These are phyloP conservation scores for Coprinopsis cinerea DNA, from an alignment of 768 basidiomycete species.

Conservation along the genomic window DNA sequence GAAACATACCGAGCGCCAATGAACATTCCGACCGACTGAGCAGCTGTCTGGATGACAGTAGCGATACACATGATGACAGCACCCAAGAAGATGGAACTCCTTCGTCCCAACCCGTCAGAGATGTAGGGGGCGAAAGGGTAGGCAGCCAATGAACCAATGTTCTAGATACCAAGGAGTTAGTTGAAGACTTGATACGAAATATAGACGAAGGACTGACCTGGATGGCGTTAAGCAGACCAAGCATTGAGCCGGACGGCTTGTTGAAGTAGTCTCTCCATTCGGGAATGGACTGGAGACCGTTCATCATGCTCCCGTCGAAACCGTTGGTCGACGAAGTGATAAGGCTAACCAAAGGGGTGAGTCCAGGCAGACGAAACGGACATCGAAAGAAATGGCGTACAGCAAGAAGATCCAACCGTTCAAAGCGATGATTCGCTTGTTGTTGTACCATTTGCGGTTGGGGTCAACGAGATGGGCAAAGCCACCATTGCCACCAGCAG, in stretches of 20 bases:
- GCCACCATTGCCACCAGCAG: conserved; percentile 25
- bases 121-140: conserved; percentile 69
- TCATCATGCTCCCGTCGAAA: conserved; percentile 78
- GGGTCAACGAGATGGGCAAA: conserved; percentile 45
- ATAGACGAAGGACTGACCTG: conserved; percentile 43
- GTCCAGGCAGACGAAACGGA: neutral
- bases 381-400: conserved; percentile 32
- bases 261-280: conserved; percentile 62
- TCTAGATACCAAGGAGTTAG: conserved; percentile 32
- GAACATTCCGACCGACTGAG: conserved; percentile 73
- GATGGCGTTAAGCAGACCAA: conserved; percentile 70
- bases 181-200: neutral
- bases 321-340: conserved; percentile 75
- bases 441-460: conserved; percentile 70
- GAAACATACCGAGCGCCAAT: conserved; percentile 63
- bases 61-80: conserved; percentile 67
- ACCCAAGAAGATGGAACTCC: conserved; percentile 59
- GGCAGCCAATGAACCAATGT: conserved; percentile 61
- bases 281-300: conserved; percentile 62
- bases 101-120: conserved; percentile 68
- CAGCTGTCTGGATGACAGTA: conserved; percentile 62
- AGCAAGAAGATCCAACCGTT: conserved; percentile 68
- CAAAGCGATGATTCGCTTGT: conserved; percentile 59
- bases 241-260: conserved; percentile 48
- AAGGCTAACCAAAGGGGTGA: conserved; percentile 34